Evolutionary conservation across 495 filamentous ascomycete genomes (phyloP), one percentile per base, ranked within the genome.

Genomic region (Podospora pseudopauciseta): DNA sequence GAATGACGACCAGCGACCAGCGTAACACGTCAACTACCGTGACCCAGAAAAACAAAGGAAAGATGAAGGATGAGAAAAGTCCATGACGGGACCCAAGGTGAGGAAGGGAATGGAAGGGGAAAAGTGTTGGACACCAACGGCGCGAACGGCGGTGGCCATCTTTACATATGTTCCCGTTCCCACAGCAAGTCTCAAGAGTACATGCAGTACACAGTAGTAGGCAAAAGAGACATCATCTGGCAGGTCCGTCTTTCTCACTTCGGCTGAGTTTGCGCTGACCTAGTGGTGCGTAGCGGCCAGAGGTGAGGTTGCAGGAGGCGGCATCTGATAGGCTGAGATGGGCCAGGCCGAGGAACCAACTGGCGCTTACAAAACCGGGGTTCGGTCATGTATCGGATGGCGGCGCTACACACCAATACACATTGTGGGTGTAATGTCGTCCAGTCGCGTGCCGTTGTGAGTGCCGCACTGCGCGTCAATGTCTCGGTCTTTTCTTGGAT

Each of bases 301-400:
- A 74, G 71, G 72, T 76, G 73, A 74, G 68, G 75, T 74, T 77
- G 70, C 73, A 74, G 66, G 74, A 68, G 70, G 65, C 66, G 65
- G 65, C 69, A 72, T 68, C 71, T 84, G 82, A 85, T 85, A 82
- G 81, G 82, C 76, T 77, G 78, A 68, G 71, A 68, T 61, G 75
- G 69, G 65, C 67, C 71, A 69, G 72, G 72, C 71, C 74, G 70
- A 71, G 75, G 74, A 74, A 73, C 82, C 82, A 83, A 78, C 83
- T 79, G 82, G 82, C 82, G 82, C 82, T 82, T 85, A 81, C 71
- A 72, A 75, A 75, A 80, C 76, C 67, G 78, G 80, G 80, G 76
- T 66, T 68, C 72, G 66, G 72, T 75, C 71, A 75, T 75, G 78
- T 80, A 76, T 78, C 78, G 78, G 81, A 77, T 80, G 78, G 80